phyloP scores from a whole-genome alignment of 176 grass and related monocot genomes.

The Alloteropsis semialata region DNA sequence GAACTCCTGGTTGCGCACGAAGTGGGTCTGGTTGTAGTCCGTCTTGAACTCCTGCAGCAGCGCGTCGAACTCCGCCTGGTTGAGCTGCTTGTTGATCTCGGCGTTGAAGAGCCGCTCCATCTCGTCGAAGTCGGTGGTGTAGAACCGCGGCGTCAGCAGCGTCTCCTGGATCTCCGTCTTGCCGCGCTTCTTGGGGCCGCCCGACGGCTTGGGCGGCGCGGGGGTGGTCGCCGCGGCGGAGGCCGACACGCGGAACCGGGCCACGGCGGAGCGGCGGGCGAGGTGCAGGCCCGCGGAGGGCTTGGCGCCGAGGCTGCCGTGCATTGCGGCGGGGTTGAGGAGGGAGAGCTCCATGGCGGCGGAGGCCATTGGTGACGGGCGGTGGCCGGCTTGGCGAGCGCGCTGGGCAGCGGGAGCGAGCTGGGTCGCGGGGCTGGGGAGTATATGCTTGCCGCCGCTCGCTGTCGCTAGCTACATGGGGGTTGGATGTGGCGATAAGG shows the following conservation, averaged over 20 bases:
- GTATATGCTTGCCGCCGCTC: not conserved
- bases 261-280: not conserved
- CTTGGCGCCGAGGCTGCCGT: slow-evolving; percentile 10
- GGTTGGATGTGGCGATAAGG: slow-evolving; percentile 28
- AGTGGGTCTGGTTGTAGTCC: slow-evolving; percentile 99
- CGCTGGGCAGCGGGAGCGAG: slow-evolving; percentile 7
- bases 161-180: slow-evolving; percentile 85
- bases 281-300: not conserved
- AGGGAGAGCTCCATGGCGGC: slow-evolving; percentile 75
- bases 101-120: slow-evolving; percentile 96
- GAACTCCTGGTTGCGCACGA: slow-evolving; percentile 92
- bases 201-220: slow-evolving; percentile 22
- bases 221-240: slow-evolving; percentile 27
- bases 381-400: not conserved
- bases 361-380: slow-evolving; percentile 32
- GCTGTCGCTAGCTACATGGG: not conserved
- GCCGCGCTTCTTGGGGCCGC: slow-evolving; percentile 43
- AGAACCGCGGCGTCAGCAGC: slow-evolving; percentile 84
- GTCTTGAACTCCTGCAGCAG: slow-evolving; percentile 99
- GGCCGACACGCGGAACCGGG: slow-evolving; percentile 36
- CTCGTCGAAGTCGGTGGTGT: slow-evolving; percentile 97
- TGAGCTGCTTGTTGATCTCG: slow-evolving; percentile 95
- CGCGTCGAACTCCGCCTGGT: slow-evolving; percentile 87
- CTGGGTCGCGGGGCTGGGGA: not conserved
- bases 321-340: slow-evolving; percentile 52